A percentile compares a stretch with the other conserved stretches of the same genome.
Conservation (phyloP, 306 rosid genomes). For the Trifolium dubium region DNA sequence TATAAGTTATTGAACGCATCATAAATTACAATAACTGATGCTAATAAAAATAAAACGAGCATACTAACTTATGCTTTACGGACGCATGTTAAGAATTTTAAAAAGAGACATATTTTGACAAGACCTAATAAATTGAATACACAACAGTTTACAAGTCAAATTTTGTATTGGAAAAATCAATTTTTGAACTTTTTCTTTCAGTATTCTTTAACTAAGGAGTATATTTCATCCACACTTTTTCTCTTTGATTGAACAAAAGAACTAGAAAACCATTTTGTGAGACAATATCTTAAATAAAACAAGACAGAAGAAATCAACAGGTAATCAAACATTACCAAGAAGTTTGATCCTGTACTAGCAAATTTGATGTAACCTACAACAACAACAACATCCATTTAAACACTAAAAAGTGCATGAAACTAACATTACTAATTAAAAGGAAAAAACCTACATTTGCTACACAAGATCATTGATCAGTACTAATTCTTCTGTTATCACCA, state of each 20-base stretch:
- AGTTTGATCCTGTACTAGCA: conserved; percentile 37
- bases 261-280: conserved; percentile 14
- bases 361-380: conserved; percentile 36
- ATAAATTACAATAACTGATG: too few species aligned
- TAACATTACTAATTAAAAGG: conserved; percentile 33
- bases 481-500: conserved; percentile 32
- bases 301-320: conserved; percentile 27
- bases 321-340: conserved; percentile 29
- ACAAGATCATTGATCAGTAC: conserved; percentile 33
- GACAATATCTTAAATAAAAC: conserved; percentile 25
- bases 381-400: conserved; percentile 41
- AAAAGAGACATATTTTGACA: too few species aligned
- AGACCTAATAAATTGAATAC: too few species aligned
- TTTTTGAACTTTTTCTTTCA: too few species aligned
- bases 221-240: too few species aligned
- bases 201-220: too few species aligned
- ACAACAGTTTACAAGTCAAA: too few species aligned
- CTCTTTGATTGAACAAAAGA: neutral
- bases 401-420: conserved; percentile 39
- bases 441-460: conserved; percentile 42
- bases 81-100: too few species aligned
- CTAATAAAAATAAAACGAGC: too few species aligned
- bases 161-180: too few species aligned
- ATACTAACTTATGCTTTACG: too few species aligned
- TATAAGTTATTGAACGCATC: too few species aligned